These are phyloP conservation scores for Panus rudis DNA, from an alignment of 768 basidiomycete genomes.

Conservation along the genomic window DNA sequence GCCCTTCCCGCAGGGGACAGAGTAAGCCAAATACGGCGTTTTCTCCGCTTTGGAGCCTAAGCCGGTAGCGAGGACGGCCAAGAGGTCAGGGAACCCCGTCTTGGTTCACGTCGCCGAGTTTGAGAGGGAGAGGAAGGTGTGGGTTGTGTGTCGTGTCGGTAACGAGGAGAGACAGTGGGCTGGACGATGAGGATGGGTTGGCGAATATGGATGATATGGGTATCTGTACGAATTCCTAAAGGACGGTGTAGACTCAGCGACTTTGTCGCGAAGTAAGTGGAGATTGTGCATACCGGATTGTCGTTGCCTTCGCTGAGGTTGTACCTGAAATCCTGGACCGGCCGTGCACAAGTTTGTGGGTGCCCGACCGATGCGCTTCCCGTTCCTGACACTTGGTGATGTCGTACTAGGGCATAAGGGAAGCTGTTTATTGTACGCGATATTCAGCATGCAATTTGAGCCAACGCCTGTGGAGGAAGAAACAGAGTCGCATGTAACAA, in stretches of 20 bases:
- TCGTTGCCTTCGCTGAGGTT: slow-evolving; percentile 45
- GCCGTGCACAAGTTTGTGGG: slow-evolving; percentile 77
- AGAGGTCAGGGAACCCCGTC: slow-evolving; percentile 92
- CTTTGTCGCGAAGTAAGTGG: no score
- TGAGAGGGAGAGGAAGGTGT: slow-evolving; percentile 66
- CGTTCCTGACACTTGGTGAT: slow-evolving; percentile 41
- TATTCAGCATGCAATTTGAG: slow-evolving; percentile 73
- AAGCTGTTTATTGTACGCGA: slow-evolving; percentile 90
- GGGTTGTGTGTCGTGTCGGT: slow-evolving; percentile 61
- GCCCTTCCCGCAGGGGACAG: slow-evolving; percentile 48
- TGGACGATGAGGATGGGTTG: slow-evolving; percentile 15
- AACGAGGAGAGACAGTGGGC: slow-evolving; percentile 53
- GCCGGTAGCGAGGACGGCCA: slow-evolving; percentile 49
- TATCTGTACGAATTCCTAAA: slow-evolving; percentile 62
- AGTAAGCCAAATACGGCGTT: slow-evolving; percentile 57
- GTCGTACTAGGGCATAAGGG: slow-evolving; percentile 64
- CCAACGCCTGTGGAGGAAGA: slow-evolving; percentile 67
- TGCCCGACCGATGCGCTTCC: slow-evolving; percentile 55
- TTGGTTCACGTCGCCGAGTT: slow-evolving; percentile 83
- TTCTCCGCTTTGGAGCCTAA: no score
- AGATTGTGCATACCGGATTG: slow-evolving; percentile 40
- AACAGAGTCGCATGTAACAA: slow-evolving; percentile 75
- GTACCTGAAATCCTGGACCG: slow-evolving; percentile 76
- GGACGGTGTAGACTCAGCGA: no score
- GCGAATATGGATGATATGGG: slow-evolving; percentile 57